phyloP scores from a whole-genome alignment of 306 rosid species.

The Fragaria iinumae region DNA sequence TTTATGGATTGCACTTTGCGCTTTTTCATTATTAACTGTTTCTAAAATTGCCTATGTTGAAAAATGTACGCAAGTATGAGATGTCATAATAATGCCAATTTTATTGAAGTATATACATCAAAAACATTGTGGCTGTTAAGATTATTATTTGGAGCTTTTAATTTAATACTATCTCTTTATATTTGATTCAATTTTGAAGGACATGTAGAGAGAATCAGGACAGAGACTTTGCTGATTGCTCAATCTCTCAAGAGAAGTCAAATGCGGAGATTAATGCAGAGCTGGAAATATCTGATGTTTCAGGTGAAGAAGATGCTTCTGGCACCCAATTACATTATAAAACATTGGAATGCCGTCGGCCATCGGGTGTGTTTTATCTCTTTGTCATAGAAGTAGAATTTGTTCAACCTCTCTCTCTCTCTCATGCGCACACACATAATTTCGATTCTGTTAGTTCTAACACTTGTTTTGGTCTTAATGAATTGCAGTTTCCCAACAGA shows the following conservation, averaged over 20 bases:
- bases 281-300: conserved; percentile 89
- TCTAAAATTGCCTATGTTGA: neutral
- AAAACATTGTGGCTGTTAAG: neutral
- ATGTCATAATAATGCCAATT: neutral
- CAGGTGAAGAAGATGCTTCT: conserved; percentile 87
- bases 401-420: neutral
- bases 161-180: conserved; percentile 21
- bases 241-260: conserved; percentile 91
- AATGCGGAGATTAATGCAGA: conserved; percentile 93
- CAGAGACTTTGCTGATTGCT: conserved; percentile 68
- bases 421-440: neutral
- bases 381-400: conserved; percentile 16
- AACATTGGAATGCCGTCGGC: conserved; percentile 56
- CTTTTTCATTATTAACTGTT: neutral
- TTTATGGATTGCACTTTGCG: neutral
- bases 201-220: conserved; percentile 78
- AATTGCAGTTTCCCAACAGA: conserved; percentile 66
- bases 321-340: conserved; percentile 51
- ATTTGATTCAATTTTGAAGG: conserved; percentile 54
- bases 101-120: neutral
- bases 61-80: neutral
- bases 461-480: conserved; percentile 15
- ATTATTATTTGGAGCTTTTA: neutral
- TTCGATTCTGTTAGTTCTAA: conserved; percentile 23
- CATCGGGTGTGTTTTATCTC: conserved; percentile 44